A percentile compares a stretch with the other conserved stretches of the same genome.
Conservation (phyloP, 192 early-diverging fungal species). For the Rhizophlyctis rosea region DNA sequence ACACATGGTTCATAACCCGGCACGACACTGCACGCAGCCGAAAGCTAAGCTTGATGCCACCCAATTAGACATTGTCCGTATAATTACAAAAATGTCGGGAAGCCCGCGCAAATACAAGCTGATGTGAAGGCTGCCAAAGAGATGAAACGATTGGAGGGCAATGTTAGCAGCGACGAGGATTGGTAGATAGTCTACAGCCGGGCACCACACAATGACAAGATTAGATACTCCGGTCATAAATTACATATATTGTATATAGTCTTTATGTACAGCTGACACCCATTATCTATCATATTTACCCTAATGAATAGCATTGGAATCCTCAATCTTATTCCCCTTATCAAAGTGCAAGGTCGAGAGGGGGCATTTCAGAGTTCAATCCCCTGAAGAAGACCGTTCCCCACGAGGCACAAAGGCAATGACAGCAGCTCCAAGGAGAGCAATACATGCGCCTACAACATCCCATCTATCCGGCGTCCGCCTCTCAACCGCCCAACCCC, state of each 20-base stretch:
- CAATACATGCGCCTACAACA: too few relatives aligned
- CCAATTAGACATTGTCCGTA: constrained; percentile 57
- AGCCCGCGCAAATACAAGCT: constrained; percentile 39
- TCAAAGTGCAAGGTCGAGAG: background rate
- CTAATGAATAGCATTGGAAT: background rate
- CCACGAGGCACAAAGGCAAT: too few relatives aligned
- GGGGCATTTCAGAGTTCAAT: too few relatives aligned
- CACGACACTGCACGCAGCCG: background rate
- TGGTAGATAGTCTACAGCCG: background rate
- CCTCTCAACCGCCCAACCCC: background rate
- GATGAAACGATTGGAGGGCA: background rate
- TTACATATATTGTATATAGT: too few relatives aligned
- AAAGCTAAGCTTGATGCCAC: background rate
- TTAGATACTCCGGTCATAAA: background rate
- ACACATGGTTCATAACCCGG: background rate
- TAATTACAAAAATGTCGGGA: constrained; percentile 57
- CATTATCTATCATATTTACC: too few relatives aligned
- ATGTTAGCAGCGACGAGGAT: background rate
- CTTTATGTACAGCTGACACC: too few relatives aligned
- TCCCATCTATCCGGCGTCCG: too few relatives aligned
- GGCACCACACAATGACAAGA: background rate
- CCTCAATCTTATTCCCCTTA: background rate
- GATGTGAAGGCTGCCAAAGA: constrained; percentile 5
- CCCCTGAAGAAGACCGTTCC: too few relatives aligned
- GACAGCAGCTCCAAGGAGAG: too few relatives aligned